A percentile compares a stretch with the other conserved stretches of the same genome.
Conservation (phyloP, 1,139 yeast species). For the Citeromyces siamensis region DNA sequence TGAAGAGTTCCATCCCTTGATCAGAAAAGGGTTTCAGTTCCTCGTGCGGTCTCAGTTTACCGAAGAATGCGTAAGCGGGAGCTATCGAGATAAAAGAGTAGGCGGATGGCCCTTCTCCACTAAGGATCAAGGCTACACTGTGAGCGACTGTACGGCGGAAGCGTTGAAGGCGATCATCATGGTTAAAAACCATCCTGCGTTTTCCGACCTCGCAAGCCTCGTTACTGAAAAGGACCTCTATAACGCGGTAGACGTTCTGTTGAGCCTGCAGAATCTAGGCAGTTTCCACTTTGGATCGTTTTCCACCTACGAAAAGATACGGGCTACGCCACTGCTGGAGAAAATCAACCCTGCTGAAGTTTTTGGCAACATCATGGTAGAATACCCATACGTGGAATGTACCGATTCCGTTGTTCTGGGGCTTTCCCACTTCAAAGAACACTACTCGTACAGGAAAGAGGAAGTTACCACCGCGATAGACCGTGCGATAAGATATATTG, state of each 20-base stretch:
- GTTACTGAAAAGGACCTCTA: constrained; percentile 42
- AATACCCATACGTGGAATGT: constrained; percentile 96
- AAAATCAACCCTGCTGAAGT: constrained; percentile 92
- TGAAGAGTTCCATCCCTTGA: constrained; percentile 52
- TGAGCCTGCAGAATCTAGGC: constrained; percentile 67
- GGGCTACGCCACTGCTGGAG: constrained; percentile 72
- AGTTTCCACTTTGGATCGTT: constrained; percentile 82
- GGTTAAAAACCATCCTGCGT: constrained; percentile 61
- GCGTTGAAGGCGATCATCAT: constrained; percentile 87
- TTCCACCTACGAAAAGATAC: constrained; percentile 81
- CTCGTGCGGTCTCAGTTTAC: constrained; percentile 77
- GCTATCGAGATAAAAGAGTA: constrained; percentile 68
- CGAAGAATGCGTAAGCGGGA: constrained; percentile 64
- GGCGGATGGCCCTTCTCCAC: constrained; percentile 99
- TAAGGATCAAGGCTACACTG: constrained; percentile 91
- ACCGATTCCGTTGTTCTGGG: constrained; percentile 94
- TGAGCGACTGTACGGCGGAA: constrained; percentile 95
- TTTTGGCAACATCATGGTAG: constrained; percentile 96
- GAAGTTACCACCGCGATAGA: constrained; percentile 59
- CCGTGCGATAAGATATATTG: constrained; percentile 64
- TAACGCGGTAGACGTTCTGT: constrained; percentile 61
- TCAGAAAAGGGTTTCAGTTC: constrained; percentile 56
- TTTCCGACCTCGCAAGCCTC: constrained; percentile 32
- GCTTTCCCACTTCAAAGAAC: constrained; percentile 60
- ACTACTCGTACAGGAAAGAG: constrained; percentile 48